These are phyloP conservation scores for Staphylotrichum longicolle DNA, from an alignment of 495 filamentous ascomycete genomes.

Conservation along the genomic window DNA sequence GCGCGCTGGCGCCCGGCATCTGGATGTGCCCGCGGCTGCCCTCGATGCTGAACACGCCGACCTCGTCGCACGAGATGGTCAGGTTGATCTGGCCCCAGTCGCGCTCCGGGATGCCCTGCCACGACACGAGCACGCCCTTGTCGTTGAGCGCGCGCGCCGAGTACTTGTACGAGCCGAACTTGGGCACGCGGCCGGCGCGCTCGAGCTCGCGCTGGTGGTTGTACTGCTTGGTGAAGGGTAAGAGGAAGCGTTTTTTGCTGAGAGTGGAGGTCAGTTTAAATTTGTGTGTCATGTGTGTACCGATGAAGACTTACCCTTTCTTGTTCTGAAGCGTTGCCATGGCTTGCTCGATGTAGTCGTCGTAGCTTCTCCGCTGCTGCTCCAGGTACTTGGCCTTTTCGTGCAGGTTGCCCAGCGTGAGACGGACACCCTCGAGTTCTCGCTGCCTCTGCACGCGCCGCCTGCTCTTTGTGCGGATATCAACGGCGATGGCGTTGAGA, in stretches of 20 bases:
- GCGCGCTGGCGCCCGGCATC: slow-evolving; percentile 88
- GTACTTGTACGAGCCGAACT: slow-evolving; percentile 97
- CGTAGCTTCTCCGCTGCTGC: slow-evolving; percentile 92
- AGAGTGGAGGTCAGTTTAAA: not conserved
- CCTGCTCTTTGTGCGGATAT: slow-evolving; percentile 95
- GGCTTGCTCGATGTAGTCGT: slow-evolving; percentile 98
- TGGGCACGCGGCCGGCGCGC: slow-evolving; percentile 84
- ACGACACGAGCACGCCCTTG: slow-evolving; percentile 87
- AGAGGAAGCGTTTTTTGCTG: slow-evolving; percentile 83
- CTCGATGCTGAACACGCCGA: slow-evolving; percentile 91
- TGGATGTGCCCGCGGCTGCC: slow-evolving; percentile 91
- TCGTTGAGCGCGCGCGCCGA: slow-evolving; percentile 83
- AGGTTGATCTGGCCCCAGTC: slow-evolving; percentile 91
- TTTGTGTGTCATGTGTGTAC: slow-evolving; percentile 9
- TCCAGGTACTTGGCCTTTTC: slow-evolving; percentile 93
- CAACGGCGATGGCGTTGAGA: slow-evolving; percentile 90
- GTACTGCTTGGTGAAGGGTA: slow-evolving; percentile 98
- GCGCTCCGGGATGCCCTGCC: slow-evolving; percentile 78
- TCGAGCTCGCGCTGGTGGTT: slow-evolving; percentile 95
- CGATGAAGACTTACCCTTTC: slow-evolving; percentile 60
- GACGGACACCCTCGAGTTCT: slow-evolving; percentile 82
- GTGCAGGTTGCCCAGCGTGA: slow-evolving; percentile 79
- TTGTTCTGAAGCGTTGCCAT: slow-evolving; percentile 98
- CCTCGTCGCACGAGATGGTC: slow-evolving; percentile 89
- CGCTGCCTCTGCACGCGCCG: slow-evolving; percentile 84